phyloP scores from a whole-genome alignment of 2,329 filamentous ascomycete genomes.

The Monosporascus sp. region DNA sequence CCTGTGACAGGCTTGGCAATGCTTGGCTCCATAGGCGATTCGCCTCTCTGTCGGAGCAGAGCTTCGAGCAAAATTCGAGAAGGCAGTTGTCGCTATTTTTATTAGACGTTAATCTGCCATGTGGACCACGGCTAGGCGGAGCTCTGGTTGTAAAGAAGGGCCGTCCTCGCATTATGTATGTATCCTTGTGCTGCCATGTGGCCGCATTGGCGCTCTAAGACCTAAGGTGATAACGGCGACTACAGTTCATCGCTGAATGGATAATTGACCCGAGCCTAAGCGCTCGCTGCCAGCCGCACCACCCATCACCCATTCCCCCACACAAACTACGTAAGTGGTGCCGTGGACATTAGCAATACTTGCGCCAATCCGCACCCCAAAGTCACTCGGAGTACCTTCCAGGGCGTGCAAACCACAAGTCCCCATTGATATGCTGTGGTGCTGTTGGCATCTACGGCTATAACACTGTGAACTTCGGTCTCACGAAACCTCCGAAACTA shows the following conservation, averaged over 20 bases:
- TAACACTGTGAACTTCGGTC: too few species aligned
- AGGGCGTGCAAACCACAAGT: too few species aligned
- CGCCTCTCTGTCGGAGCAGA: neutral
- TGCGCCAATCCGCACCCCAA: too few species aligned
- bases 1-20: neutral
- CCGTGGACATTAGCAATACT: too few species aligned
- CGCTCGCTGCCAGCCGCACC: too few species aligned
- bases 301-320: too few species aligned
- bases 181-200: neutral
- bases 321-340: too few species aligned
- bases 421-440: too few species aligned
- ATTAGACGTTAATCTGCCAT: neutral
- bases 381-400: too few species aligned
- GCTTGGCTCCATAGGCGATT: neutral
- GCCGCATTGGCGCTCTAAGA: neutral
- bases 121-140: neutral
- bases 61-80: neutral
- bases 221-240: neutral
- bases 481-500: too few species aligned
- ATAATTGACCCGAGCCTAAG: too few species aligned
- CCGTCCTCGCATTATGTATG: neutral
- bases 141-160: neutral
- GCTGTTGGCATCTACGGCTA: too few species aligned
- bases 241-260: neutral
- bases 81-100: neutral